Evolutionary conservation across 208 protist genomes (phyloP).

Genomic region (Entamoeba dispar): DNA sequence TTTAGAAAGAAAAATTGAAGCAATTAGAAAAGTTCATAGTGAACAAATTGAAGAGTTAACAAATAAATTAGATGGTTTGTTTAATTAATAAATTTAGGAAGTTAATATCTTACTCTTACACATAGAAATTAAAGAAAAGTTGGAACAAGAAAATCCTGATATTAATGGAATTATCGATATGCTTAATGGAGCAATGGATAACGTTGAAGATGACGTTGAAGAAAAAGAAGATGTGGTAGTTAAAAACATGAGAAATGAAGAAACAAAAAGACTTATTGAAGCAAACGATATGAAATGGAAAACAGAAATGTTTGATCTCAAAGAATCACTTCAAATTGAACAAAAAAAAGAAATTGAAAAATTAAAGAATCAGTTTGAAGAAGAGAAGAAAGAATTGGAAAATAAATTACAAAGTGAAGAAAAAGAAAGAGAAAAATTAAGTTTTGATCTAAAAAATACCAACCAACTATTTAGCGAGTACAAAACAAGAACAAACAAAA

Average conservation of each 20-base stretch:
- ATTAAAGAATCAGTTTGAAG: neutral
- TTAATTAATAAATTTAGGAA: too few relatives aligned
- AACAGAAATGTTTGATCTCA: neutral
- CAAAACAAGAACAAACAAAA: neutral
- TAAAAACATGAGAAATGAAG: neutral
- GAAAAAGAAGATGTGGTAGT: neutral
- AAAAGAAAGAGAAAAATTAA: neutral
- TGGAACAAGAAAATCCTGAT: neutral
- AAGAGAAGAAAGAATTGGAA: neutral
- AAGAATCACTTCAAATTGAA: neutral
- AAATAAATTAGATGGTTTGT: neutral
- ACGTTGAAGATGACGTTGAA: neutral
- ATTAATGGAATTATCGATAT: neutral
- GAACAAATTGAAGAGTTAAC: neutral
- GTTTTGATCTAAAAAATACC: neutral
- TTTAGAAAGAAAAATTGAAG: neutral
- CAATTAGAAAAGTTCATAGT: neutral
- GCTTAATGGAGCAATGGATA: neutral
- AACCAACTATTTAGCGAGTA: neutral
- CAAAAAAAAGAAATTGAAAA: neutral
- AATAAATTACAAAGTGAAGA: neutral
- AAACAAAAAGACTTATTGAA: neutral
- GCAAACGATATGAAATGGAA: neutral
- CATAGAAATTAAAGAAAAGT: neutral
- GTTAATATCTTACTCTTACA: too few relatives aligned